Conservation (phyloP, 129 eudicot species). For the Artemisia annua region DNA sequence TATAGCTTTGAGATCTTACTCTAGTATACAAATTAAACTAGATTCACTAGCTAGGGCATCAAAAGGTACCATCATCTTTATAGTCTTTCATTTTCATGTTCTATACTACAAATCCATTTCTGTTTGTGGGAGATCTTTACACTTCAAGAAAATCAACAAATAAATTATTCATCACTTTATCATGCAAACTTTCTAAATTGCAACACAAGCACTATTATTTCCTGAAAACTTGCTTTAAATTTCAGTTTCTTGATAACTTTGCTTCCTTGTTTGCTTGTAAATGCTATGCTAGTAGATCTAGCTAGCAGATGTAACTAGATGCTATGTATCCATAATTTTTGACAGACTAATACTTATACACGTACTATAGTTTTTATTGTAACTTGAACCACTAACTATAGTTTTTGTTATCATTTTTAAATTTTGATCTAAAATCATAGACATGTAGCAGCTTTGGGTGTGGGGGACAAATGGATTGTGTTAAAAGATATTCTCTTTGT, state of each 20-base stretch:
- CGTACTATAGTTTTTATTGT: slow-evolving; percentile 2
- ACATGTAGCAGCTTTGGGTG: slow-evolving; percentile 4
- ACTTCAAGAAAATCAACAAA: slow-evolving; percentile 11
- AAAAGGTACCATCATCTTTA: slow-evolving; percentile 30
- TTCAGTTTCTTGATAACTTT: slow-evolving; percentile 21
- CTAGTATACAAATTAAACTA: slow-evolving; percentile 14
- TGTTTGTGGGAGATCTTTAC: slow-evolving; percentile 15
- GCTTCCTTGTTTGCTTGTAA: slow-evolving; percentile 14
- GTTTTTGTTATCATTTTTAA: slow-evolving; percentile 25
- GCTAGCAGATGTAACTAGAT: slow-evolving; percentile 3
- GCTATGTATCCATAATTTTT: not conserved
- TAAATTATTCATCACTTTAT: slow-evolving; percentile 7
- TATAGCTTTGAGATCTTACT: slow-evolving; percentile 26
- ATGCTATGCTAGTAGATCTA: slow-evolving; percentile 28
- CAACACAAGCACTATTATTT: slow-evolving; percentile 11
- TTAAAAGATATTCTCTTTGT: slow-evolving; percentile 10
- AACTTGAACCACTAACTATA: not conserved
- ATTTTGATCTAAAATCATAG: slow-evolving; percentile 14
- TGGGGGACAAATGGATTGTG: slow-evolving; percentile 27
- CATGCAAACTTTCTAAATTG: slow-evolving; percentile 24
- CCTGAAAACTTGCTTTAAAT: slow-evolving; percentile 18
- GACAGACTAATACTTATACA: no score
- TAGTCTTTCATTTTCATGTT: slow-evolving; percentile 18
- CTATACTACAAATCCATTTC: slow-evolving; percentile 8
- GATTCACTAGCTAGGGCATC: slow-evolving; percentile 26